Evolutionary conservation across 139 green algal genomes (phyloP).

Genomic region (Mesotaenium endlicherianum): DNA sequence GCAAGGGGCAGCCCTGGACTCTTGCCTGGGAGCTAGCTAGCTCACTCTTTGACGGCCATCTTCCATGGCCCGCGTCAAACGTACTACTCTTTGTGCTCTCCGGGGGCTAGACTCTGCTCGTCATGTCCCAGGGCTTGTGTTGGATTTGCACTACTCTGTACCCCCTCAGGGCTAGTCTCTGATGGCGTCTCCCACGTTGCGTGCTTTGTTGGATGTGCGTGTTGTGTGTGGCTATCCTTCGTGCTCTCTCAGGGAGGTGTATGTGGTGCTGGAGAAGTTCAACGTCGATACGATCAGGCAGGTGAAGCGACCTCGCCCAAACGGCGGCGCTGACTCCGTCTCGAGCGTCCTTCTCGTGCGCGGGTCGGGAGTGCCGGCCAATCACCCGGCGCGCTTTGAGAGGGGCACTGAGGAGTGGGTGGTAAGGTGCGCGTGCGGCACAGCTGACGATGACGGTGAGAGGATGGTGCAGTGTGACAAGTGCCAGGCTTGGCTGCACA

Average conservation of each 20-base stretch:
- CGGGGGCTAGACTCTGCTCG: too few relatives aligned
- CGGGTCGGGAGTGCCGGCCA: neutral
- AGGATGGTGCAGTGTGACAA: slow-evolving; percentile 87
- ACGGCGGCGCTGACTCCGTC: neutral
- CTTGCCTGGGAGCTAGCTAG: too few relatives aligned
- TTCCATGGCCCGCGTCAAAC: too few relatives aligned
- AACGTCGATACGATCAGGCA: neutral
- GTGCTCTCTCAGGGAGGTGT: neutral
- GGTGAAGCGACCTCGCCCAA: too few relatives aligned
- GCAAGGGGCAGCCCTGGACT: too few relatives aligned
- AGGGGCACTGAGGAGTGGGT: slow-evolving; percentile 80
- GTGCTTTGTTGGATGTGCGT: neutral
- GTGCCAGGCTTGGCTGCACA: slow-evolving; percentile 87
- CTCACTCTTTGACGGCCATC: too few relatives aligned
- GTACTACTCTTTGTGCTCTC: too few relatives aligned
- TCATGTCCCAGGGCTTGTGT: too few relatives aligned
- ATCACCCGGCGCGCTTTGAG: slow-evolving; percentile 20
- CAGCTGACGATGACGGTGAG: slow-evolving; percentile 88
- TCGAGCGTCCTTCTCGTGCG: neutral
- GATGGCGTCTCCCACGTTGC: neutral
- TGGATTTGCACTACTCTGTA: too few relatives aligned
- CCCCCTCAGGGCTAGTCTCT: neutral
- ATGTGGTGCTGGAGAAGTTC: neutral
- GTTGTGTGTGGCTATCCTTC: too few relatives aligned
- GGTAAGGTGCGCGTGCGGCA: slow-evolving; percentile 77